Evolutionary conservation across 2,329 filamentous ascomycete species (phyloP).

Genomic region (Penicillium sp.): DNA sequence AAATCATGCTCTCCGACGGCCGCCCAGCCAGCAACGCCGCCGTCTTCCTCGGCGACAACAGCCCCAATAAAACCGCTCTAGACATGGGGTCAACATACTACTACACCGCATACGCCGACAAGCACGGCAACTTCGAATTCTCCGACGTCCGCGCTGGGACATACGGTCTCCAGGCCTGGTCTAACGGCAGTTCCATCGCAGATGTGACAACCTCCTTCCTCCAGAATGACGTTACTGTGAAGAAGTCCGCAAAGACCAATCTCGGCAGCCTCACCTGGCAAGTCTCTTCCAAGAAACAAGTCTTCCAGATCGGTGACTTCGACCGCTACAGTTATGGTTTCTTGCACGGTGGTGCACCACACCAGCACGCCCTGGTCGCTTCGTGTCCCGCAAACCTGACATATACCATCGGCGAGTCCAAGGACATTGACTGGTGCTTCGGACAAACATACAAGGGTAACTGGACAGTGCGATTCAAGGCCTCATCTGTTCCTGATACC

Average conservation of each 20-base stretch:
- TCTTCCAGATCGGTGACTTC: slow-evolving; percentile 59
- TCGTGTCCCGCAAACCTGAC: slow-evolving; percentile 55
- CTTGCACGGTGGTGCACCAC: slow-evolving; percentile 50
- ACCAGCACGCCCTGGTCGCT: slow-evolving; percentile 54
- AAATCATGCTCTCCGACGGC: slow-evolving; percentile 55
- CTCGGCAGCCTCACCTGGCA: slow-evolving; percentile 52
- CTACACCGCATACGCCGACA: slow-evolving; percentile 56
- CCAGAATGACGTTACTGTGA: slow-evolving; percentile 50
- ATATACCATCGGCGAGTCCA: slow-evolving; percentile 50
- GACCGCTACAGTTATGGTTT: slow-evolving; percentile 57
- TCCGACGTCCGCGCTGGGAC: slow-evolving; percentile 51
- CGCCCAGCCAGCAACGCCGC: slow-evolving; percentile 56
- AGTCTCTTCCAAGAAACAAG: slow-evolving; percentile 45
- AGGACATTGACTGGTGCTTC: slow-evolving; percentile 57
- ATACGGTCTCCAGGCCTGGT: slow-evolving; percentile 60
- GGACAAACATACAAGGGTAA: slow-evolving; percentile 51
- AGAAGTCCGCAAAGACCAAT: slow-evolving; percentile 41
- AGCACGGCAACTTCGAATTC: slow-evolving; percentile 53
- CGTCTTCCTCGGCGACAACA: slow-evolving; percentile 58
- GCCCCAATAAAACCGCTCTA: slow-evolving; percentile 53
- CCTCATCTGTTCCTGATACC: slow-evolving; percentile 10
- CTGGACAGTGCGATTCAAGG: slow-evolving; percentile 44
- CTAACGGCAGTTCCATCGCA: slow-evolving; percentile 52
- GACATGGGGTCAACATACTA: slow-evolving; percentile 59
- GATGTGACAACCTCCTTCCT: slow-evolving; percentile 56